These are phyloP conservation scores for Galeopsis tetrahit DNA, from an alignment of 257 asterid species.

Conservation along the genomic window DNA sequence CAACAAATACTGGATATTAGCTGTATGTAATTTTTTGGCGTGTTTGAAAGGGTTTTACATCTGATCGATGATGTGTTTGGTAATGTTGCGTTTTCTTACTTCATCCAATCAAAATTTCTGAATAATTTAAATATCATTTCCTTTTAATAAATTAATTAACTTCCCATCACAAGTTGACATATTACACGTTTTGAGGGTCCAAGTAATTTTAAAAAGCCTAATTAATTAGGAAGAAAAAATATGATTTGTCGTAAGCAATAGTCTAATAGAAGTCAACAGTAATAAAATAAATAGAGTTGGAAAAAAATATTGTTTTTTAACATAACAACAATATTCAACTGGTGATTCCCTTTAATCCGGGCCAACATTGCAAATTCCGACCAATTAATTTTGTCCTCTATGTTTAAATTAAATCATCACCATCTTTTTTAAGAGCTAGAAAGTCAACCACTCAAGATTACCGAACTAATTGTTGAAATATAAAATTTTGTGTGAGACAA, in stretches of 20 bases:
- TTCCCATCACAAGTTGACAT: neutral
- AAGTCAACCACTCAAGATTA: too few relatives aligned
- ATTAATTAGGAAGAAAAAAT: neutral
- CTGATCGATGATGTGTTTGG: constrained; percentile 1
- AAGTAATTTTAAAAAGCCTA: neutral
- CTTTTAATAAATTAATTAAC: neutral
- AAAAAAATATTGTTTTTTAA: neutral
- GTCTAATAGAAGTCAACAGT: neutral
- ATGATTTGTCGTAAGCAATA: neutral
- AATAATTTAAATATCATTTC: neutral
- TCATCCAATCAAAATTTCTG: neutral
- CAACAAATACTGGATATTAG: neutral
- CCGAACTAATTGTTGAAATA: too few relatives aligned
- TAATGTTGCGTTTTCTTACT: neutral
- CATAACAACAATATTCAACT: too few relatives aligned
- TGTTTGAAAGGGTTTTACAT: neutral
- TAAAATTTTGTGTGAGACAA: too few relatives aligned
- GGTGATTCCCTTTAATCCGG: too few relatives aligned
- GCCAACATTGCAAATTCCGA: too few relatives aligned
- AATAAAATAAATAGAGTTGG: neutral
- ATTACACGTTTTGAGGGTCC: neutral
- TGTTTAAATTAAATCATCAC: too few relatives aligned
- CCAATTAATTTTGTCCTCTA: too few relatives aligned
- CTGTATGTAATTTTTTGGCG: neutral
- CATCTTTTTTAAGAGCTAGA: too few relatives aligned